Percentiles rank a stretch among this genome's conserved stretches.
phyloP scores from a whole-genome alignment of 2,329 filamentous ascomycete species.

The Paracamarosporium sp. region DNA sequence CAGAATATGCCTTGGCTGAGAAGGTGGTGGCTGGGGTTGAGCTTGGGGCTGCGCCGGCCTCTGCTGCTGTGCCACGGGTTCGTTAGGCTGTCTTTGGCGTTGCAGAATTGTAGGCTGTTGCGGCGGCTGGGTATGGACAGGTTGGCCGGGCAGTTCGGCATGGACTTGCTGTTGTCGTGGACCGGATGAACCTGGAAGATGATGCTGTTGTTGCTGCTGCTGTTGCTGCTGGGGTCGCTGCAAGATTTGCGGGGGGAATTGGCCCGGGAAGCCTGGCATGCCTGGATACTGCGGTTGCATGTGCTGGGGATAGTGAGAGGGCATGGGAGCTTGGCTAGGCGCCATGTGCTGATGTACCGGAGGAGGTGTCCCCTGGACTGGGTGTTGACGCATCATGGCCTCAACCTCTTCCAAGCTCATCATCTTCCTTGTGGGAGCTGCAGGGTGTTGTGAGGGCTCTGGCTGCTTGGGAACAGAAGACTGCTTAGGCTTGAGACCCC shows the following conservation, averaged over 20 bases:
- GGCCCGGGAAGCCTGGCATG: conserved; percentile 50
- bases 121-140: conserved; percentile 31
- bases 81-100: conserved; percentile 37
- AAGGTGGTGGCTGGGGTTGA: conserved; percentile 49
- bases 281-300: conserved; percentile 39
- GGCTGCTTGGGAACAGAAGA: conserved; percentile 44
- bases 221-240: conserved; percentile 52
- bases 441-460: conserved; percentile 30
- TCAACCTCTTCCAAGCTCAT: conserved; percentile 98
- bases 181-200: conserved; percentile 45
- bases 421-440: conserved; percentile 70
- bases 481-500: conserved; percentile 76
- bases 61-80: conserved; percentile 30
- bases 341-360: conserved; percentile 37
- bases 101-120: conserved; percentile 46
- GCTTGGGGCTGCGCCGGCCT: conserved; percentile 36
- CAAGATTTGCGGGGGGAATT: conserved; percentile 56
- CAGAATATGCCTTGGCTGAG: conserved; percentile 73
- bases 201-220: conserved; percentile 45
- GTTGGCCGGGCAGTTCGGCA: conserved; percentile 51
- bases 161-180: conserved; percentile 53
- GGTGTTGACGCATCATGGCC: conserved; percentile 82
- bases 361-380: conserved; percentile 52
- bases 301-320: conserved; percentile 32
- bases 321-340: conserved; percentile 22